These are phyloP conservation scores for Leccinum fallax DNA, from an alignment of 1,284 basidiomycete genomes.

Conservation along the genomic window DNA sequence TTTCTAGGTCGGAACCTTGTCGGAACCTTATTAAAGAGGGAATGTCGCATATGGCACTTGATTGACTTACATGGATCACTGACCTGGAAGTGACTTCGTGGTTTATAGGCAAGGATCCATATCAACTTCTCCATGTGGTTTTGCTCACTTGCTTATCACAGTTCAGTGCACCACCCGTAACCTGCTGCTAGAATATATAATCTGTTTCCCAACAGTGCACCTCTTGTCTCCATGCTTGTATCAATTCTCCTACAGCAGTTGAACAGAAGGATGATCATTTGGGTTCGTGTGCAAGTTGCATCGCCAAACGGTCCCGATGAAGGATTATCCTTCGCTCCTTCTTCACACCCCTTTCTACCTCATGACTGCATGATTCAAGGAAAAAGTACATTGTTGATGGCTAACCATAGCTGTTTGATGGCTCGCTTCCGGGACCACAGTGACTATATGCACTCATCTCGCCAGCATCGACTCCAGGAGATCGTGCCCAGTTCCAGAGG, in stretches of 20 bases:
- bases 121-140: background rate
- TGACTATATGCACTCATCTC: constrained; percentile 9
- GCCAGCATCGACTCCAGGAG: background rate
- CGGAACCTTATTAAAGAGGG: background rate
- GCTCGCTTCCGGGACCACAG: constrained; percentile 9
- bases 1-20: constrained; percentile 4
- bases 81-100: constrained; percentile 6
- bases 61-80: background rate
- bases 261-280: background rate
- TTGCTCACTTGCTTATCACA: constrained; percentile 4
- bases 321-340: background rate
- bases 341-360: background rate
- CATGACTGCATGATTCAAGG: background rate
- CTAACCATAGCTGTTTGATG: background rate
- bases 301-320: background rate
- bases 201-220: background rate
- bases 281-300: constrained; percentile 1
- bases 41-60: background rate
- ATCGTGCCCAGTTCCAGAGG: background rate
- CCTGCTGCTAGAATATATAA: background rate
- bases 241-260: background rate
- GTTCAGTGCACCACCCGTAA: constrained; percentile 4
- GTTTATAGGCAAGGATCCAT: constrained; percentile 4
- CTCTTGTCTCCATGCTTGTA: background rate
- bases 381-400: background rate